phyloP scores from a whole-genome alignment of 1,284 basidiomycete genomes.

The Ganoderma sp. region DNA sequence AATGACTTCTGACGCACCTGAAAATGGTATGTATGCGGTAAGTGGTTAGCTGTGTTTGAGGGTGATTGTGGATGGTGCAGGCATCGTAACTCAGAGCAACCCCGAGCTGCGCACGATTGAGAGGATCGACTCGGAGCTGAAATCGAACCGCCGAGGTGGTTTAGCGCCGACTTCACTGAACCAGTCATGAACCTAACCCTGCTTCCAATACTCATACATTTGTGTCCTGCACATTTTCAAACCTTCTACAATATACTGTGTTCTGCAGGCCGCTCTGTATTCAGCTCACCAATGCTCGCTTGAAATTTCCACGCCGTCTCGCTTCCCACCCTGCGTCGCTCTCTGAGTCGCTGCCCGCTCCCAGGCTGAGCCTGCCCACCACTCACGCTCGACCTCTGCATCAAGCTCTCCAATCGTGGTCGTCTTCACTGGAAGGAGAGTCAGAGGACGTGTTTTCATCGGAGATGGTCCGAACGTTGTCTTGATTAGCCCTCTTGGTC shows the following conservation, averaged over 20 bases:
- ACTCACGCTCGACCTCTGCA: slow-evolving; percentile 2
- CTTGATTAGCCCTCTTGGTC: neutral
- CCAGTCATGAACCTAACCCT: neutral
- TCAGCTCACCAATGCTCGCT: neutral
- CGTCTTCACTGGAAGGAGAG: neutral
- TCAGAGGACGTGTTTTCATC: neutral
- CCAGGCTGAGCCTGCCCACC: neutral
- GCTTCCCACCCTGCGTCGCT: neutral
- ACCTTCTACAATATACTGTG: neutral
- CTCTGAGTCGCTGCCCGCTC: no score
- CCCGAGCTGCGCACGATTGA: no score
- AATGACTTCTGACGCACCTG: neutral
- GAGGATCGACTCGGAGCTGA: neutral
- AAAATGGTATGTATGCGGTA: neutral
- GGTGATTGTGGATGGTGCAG: no score
- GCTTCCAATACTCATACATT: neutral
- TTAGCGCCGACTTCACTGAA: neutral
- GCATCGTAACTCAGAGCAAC: no score
- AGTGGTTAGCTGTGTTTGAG: no score
- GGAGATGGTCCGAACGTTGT: neutral
- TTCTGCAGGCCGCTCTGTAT: neutral
- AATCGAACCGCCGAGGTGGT: neutral
- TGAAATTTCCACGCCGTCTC: neutral
- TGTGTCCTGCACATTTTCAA: no score
- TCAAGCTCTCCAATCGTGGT: neutral